Base-by-base conservation (phyloP, 495 filamentous ascomycete species). In the Bacidia gigantensis region DNA sequence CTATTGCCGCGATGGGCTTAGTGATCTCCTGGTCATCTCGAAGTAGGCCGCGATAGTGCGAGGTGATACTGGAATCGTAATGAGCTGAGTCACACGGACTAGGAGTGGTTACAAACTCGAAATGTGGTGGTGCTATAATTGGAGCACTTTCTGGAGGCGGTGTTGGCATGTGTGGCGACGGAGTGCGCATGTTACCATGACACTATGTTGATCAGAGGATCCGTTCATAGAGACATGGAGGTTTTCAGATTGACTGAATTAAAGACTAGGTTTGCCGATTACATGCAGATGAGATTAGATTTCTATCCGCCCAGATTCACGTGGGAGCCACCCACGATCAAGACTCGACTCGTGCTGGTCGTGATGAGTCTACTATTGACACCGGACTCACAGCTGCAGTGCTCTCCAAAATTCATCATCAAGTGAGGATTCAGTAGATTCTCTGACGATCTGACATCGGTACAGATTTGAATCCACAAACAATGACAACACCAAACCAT, bases 1-100 rank as follows among this genome's bases (percentile, higher is more conserved):
- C 89, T 65, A 98, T 95, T 49, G 92, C 89, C 1, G 90, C 92
- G 47, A 98, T 83, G 46, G 90, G 87, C 86, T 94, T 95, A 23
- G 89, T 94, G 39, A 96, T 77, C 24, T 92, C 85, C 12, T 82
- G 79, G 66, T 95, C 88, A 43, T 71, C 69, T 58, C 61, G 62
- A 48, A 82, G 76, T 50, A 83, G 67, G 47, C 69, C 60, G 67
- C 73, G 72, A 71, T 83, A 83, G 40, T 74, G 76, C 42, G 68
- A 63, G 61, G 80, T 74, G 55, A 83, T 76, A 61, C 72, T 76
- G 57, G 24, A n/a, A n/a, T 10, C 11, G n/a, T n/a, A 3, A 26
- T 53, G 11, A 57, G 50, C 40, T 22, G 38, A 35, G 35, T 9
- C 25, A 3, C 14, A 42, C 10, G 14, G n/a, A 49, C 11, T 14